A percentile compares a stretch with the other conserved stretches of the same genome.
Conservation (phyloP, 495 filamentous ascomycete species). For the Jackrogersella minutella region DNA sequence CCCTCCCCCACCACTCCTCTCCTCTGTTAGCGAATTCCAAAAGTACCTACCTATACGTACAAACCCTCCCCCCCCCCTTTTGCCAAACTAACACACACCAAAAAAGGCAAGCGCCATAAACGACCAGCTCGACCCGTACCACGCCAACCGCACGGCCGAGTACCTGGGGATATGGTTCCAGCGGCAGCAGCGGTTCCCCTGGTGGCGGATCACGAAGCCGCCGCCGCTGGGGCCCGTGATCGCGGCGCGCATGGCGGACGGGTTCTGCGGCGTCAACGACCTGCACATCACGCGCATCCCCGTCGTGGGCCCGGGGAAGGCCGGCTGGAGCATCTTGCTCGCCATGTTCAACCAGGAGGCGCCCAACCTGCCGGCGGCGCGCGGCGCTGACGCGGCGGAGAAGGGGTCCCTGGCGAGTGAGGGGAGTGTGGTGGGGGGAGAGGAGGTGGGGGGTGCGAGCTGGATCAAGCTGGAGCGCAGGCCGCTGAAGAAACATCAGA, state of each 20-base stretch:
- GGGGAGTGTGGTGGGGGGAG: not conserved
- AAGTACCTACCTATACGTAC: too few relatives aligned
- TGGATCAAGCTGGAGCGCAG: constrained; percentile 23
- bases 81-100: not conserved
- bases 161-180: constrained; percentile 43
- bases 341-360: constrained; percentile 35
- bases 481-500: constrained; percentile 31
- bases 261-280: constrained; percentile 36
- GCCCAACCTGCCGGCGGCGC: constrained; percentile 1
- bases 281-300: constrained; percentile 34
- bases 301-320: constrained; percentile 8
- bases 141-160: constrained; percentile 35
- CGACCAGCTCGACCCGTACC: constrained; percentile 44
- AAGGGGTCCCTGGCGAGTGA: not conserved
- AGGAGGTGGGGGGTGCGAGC: not conserved
- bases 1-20: not conserved
- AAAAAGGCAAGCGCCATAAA: constrained; percentile 39
- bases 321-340: constrained; percentile 28
- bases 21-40: not conserved
- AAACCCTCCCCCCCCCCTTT: too few relatives aligned
- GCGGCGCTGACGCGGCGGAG: constrained; percentile 10
- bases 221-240: constrained; percentile 43
- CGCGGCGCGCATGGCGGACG: constrained; percentile 34
- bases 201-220: constrained; percentile 35
- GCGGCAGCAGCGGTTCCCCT: constrained; percentile 31